Percentiles rank a stretch among this genome's conserved stretches.
These are phyloP conservation scores for Diaporthe sp. DNA, from an alignment of 2,329 filamentous ascomycete species.

Conservation along the genomic window DNA sequence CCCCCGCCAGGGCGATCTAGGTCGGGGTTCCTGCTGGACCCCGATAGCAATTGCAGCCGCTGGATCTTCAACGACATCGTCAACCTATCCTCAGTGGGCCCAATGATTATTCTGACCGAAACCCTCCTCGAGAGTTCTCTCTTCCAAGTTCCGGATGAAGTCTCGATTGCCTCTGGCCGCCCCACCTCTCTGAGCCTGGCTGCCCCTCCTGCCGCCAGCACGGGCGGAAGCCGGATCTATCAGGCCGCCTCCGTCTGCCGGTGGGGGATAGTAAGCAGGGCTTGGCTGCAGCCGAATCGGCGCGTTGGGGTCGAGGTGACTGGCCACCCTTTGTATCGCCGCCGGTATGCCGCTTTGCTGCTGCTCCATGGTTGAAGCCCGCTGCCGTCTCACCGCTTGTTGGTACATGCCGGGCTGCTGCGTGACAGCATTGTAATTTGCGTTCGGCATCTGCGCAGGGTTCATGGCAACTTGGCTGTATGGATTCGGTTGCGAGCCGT, in stretches of 20 bases:
- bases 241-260: slow-evolving; percentile 81
- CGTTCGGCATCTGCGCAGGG: slow-evolving; percentile 74
- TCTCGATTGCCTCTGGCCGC: slow-evolving; percentile 74
- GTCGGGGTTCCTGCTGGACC: neutral
- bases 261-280: slow-evolving; percentile 96
- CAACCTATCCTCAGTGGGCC: slow-evolving; percentile 35
- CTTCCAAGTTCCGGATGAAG: slow-evolving; percentile 95
- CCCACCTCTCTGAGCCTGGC: slow-evolving; percentile 71
- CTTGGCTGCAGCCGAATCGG: slow-evolving; percentile 95
- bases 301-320: slow-evolving; percentile 93
- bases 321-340: slow-evolving; percentile 93
- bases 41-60: neutral
- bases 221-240: slow-evolving; percentile 70
- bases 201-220: slow-evolving; percentile 77
- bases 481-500: slow-evolving; percentile 77
- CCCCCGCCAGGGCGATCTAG: neutral
- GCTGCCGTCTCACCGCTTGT: slow-evolving; percentile 82
- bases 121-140: slow-evolving; percentile 92
- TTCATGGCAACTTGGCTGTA: slow-evolving; percentile 83
- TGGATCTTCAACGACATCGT: neutral
- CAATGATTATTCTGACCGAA: slow-evolving; percentile 58
- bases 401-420: slow-evolving; percentile 73
- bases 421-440: slow-evolving; percentile 70
- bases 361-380: slow-evolving; percentile 96
- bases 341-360: slow-evolving; percentile 93